Evolutionary conservation across 768 basidiomycete genomes (phyloP).

Genomic region (Coprinopsis sp.): DNA sequence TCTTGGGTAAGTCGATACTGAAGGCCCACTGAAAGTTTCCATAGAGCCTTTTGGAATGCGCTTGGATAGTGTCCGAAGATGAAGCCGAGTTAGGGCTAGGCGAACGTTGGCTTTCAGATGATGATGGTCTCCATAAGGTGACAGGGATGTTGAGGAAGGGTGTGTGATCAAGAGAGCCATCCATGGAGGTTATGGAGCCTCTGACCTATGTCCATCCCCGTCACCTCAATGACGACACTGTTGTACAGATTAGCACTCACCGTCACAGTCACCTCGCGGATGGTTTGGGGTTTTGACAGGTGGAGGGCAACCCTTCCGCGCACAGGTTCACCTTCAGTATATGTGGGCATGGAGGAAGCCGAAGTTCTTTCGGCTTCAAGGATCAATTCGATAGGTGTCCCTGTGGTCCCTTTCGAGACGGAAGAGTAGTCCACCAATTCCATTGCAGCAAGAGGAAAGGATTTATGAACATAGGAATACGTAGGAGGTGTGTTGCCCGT

Average conservation of each 20-base stretch:
- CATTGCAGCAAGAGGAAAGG: too few species aligned
- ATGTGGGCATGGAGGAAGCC: slow-evolving; percentile 30
- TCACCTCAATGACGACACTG: background rate
- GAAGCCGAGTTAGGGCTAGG: slow-evolving; percentile 2
- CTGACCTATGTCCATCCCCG: slow-evolving; percentile 21
- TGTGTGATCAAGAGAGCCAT: slow-evolving; percentile 29
- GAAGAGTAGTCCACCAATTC: too few species aligned
- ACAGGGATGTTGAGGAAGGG: slow-evolving; percentile 30
- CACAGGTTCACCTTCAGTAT: slow-evolving; percentile 30
- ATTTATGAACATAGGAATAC: too few species aligned
- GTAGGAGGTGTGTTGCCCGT: too few species aligned
- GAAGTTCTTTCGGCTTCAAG: slow-evolving; percentile 39
- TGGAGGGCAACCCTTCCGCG: slow-evolving; percentile 32
- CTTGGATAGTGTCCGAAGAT: background rate
- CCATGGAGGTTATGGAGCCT: slow-evolving; percentile 35
- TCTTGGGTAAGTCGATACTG: slow-evolving; percentile 35
- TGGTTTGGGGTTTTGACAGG: slow-evolving; percentile 35
- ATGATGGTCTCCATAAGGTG: slow-evolving; percentile 36
- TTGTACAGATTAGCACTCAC: slow-evolving; percentile 31
- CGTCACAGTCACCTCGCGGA: slow-evolving; percentile 44
- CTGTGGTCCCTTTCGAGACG: slow-evolving; percentile 24
- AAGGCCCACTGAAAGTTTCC: slow-evolving; percentile 36
- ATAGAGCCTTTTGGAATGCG: slow-evolving; percentile 23
- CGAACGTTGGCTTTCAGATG: slow-evolving; percentile 24
- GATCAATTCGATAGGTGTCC: slow-evolving; percentile 41